Base-by-base conservation (phyloP, 768 basidiomycete species). In the Boletellus sp. region DNA sequence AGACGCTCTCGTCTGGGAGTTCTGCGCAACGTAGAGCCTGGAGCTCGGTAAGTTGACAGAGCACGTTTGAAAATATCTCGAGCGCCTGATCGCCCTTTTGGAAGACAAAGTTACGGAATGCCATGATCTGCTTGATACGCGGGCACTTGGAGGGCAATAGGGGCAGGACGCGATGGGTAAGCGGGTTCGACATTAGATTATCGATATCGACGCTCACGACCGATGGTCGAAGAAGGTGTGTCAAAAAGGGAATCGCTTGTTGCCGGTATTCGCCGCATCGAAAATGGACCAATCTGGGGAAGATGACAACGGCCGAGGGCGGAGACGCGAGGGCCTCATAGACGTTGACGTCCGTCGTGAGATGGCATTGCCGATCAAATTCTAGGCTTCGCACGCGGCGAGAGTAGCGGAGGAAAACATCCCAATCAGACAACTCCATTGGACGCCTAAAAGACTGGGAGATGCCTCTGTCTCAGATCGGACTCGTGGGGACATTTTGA, bases 341-440 rank as follows among this genome's bases (percentile, higher is more conserved):
- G 11, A 65, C 63, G 16, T 42, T 51, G 2, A 41, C 39, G 36
- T 66, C 54, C 1, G 63, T 65, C 3, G 60, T 65, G 16, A 43
- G 42, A 4, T 49, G 34, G 34, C 62, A 64, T n/a, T 59, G 60
- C 1, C 64, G 58, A 51, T 67, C 64, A 31, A 63, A 68, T 45
- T 63, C 63, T 38, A 66, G 45, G n/a, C 61, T 68, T 26, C 64
- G 67, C 6, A 66, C 65, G 17, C 66, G 59, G 23, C 54, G 60
- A 16, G 65, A 37, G 41, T 68, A 66, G 17, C 62, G 50, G 20
- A 63, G 57, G 43, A 66, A 66, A 42, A 64, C 32, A 8, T 64
- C 52, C 65, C 65, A 66, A 39, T 66, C 65, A 13, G 62, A 57
- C 20, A 45, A 50, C 2, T 41, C 41, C 54, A 66, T 54, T 2